Base-by-base conservation (phyloP, 2,329 filamentous ascomycete species). In the Ophiostoma piceae region DNA sequence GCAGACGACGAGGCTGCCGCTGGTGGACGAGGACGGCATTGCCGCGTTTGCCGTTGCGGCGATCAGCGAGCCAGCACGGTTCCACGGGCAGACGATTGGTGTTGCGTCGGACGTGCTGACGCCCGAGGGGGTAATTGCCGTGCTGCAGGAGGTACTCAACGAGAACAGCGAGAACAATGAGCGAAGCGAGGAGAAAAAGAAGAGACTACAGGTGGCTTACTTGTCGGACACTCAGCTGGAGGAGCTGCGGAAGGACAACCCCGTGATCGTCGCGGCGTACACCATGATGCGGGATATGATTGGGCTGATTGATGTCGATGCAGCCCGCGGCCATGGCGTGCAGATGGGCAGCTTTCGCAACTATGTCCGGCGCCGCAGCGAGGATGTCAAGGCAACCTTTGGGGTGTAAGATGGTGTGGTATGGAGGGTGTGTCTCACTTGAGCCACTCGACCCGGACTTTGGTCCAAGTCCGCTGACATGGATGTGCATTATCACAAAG, bases 21-120 rank as follows among this genome's bases (percentile, higher is more conserved):
- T 57, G 1, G 51, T 57, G 1, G 51, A 57, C n/a, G 51, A 57
- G 12, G 51, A 22, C 51, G 51, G 22, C n/a, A 57, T 85, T 65
- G 84, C 80, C 0, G 76, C 73, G 8, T 83, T 84, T 73, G 79
- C 78, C 3, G 77, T 78, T 7, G 80, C 80, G 0, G 82, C 81
- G 0, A 76, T 85, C 71, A 47, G 41, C 3, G 9, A 22, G 1
- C 66, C 66, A 2, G 9, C 11, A 8, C n/a, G 3, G 35, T 70
- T 68, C 37, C 11, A 22, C 12, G 66, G 43, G n/a, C 32, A 57
- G 16, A 43, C 32, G n/a, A 19, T 70, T 19, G 69, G 51, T 6
- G 6, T 70, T 16, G 66, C 29, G 29, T 66, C 14, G 22, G 69
- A 70, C 32, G 66, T 70, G 29, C 57, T 66, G 11, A 66, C 69